These are phyloP conservation scores for Clavariopsis aquatica DNA, from an alignment of 495 filamentous ascomycete species.

Conservation along the genomic window DNA sequence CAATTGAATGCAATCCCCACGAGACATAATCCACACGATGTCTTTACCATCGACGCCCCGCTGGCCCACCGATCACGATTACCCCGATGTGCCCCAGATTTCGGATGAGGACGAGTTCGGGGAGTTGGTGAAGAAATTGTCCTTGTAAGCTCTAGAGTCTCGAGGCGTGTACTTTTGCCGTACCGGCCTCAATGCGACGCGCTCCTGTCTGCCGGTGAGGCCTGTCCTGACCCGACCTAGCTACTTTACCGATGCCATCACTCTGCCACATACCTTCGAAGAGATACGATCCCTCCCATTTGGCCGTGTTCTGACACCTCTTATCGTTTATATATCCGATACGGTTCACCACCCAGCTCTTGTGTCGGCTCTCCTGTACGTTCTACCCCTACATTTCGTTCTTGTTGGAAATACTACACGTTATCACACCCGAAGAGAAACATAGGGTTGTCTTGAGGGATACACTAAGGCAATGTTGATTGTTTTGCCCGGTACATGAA, in stretches of 20 bases:
- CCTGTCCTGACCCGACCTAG: slow-evolving; percentile 45
- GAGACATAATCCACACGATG: slow-evolving; percentile 5
- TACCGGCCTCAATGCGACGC: neutral
- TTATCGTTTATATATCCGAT: slow-evolving; percentile 66
- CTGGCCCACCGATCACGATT: slow-evolving; percentile 32
- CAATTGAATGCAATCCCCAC: neutral
- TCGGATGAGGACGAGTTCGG: slow-evolving; percentile 63
- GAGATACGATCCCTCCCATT: slow-evolving; percentile 69
- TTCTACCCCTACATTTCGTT: slow-evolving; percentile 15
- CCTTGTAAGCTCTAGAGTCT: slow-evolving; percentile 59
- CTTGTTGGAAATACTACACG: neutral
- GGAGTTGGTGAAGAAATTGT: slow-evolving; percentile 67
- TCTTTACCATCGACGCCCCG: slow-evolving; percentile 31
- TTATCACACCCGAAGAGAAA: neutral
- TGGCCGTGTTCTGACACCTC: slow-evolving; percentile 61
- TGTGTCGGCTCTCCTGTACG: slow-evolving; percentile 77
- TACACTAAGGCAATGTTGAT: too few species aligned
- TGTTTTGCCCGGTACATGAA: too few species aligned
- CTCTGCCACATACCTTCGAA: slow-evolving; percentile 73
- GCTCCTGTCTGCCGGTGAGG: neutral
- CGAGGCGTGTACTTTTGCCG: neutral
- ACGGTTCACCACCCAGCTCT: slow-evolving; percentile 71
- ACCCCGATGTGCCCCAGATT: slow-evolving; percentile 61
- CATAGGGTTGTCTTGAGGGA: too few species aligned
- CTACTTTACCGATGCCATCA: slow-evolving; percentile 66